A percentile compares a stretch with the other conserved stretches of the same genome.
phyloP scores from a whole-genome alignment of 441 rosid genomes.

The Populus trichocarpa region DNA sequence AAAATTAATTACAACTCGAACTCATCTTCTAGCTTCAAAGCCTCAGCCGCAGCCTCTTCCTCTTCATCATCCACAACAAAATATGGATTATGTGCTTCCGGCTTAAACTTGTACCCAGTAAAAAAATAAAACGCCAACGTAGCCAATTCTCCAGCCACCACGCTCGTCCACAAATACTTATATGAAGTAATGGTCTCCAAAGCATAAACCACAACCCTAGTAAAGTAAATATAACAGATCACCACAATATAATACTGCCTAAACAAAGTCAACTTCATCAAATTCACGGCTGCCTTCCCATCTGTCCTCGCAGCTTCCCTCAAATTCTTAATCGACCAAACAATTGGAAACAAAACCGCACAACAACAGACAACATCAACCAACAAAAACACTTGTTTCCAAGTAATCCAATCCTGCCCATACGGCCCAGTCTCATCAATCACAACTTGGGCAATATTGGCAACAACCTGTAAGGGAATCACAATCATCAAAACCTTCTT shows the following conservation, averaged over 20 bases:
- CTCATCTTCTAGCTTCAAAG: slow-evolving; percentile 89
- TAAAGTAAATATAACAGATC: slow-evolving; percentile 89
- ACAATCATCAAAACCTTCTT: slow-evolving; percentile 91
- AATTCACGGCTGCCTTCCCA: slow-evolving; percentile 88
- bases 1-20: slow-evolving; percentile 65
- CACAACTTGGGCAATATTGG: slow-evolving; percentile 87
- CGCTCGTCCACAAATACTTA: slow-evolving; percentile 76
- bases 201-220: slow-evolving; percentile 83
- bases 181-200: slow-evolving; percentile 84
- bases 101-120: slow-evolving; percentile 83
- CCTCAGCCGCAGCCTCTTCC: slow-evolving; percentile 97
- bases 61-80: slow-evolving; percentile 90
- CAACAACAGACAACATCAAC: slow-evolving; percentile 97
- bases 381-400: slow-evolving; percentile 85
- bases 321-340: slow-evolving; percentile 93
- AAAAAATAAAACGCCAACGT: slow-evolving; percentile 78
- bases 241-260: slow-evolving; percentile 96
- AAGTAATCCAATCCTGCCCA: slow-evolving; percentile 75
- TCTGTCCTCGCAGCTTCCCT: slow-evolving; percentile 87
- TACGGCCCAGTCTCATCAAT: slow-evolving; percentile 77
- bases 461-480: slow-evolving; percentile 89
- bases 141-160: slow-evolving; percentile 83
- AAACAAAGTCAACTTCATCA: slow-evolving; percentile 82
- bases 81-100: slow-evolving; percentile 90
- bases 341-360: slow-evolving; percentile 88